phyloP scores from a whole-genome alignment of 169 alveolate genomes.

The Plasmodium berghei region DNA sequence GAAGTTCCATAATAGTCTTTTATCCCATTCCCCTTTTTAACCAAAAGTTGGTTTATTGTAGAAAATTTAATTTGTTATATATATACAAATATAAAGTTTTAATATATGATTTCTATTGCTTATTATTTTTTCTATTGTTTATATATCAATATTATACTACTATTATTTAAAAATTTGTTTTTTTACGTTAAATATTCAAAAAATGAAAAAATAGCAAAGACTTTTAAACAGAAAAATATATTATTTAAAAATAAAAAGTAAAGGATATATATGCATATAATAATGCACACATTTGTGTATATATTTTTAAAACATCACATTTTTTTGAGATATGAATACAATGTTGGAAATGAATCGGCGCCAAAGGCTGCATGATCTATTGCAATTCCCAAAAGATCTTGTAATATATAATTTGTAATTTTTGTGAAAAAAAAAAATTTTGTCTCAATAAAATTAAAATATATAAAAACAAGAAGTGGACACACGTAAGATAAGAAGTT shows the following conservation, averaged over 20 bases:
- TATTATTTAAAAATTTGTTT: too few relatives aligned
- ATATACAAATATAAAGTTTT: too few relatives aligned
- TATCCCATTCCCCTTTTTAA: not conserved
- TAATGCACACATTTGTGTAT: not conserved
- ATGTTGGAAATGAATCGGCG: slow-evolving; percentile 47
- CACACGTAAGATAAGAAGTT: slow-evolving; percentile 63
- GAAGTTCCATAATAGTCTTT: too few relatives aligned
- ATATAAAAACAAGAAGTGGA: slow-evolving; percentile 65
- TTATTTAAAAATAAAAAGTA: too few relatives aligned
- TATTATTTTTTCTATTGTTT: too few relatives aligned
- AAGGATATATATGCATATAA: not conserved
- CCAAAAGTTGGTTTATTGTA: too few relatives aligned
- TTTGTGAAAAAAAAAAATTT: slow-evolving; percentile 58
- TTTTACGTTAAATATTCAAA: too few relatives aligned
- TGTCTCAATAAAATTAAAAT: slow-evolving; percentile 68
- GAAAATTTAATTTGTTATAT: too few relatives aligned
- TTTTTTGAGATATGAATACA: slow-evolving; percentile 57
- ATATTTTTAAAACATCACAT: slow-evolving; percentile 1
- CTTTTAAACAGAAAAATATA: too few relatives aligned
- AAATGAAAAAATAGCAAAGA: too few relatives aligned
- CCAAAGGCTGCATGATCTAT: slow-evolving; percentile 58
- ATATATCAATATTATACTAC: too few relatives aligned
- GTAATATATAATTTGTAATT: slow-evolving; percentile 50
- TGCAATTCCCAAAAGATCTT: slow-evolving; percentile 32
- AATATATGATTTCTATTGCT: too few relatives aligned